A percentile compares a stretch with the other conserved stretches of the same genome.
phyloP scores from a whole-genome alignment of 306 rosid species.

The Ormosia semicastrata region DNA sequence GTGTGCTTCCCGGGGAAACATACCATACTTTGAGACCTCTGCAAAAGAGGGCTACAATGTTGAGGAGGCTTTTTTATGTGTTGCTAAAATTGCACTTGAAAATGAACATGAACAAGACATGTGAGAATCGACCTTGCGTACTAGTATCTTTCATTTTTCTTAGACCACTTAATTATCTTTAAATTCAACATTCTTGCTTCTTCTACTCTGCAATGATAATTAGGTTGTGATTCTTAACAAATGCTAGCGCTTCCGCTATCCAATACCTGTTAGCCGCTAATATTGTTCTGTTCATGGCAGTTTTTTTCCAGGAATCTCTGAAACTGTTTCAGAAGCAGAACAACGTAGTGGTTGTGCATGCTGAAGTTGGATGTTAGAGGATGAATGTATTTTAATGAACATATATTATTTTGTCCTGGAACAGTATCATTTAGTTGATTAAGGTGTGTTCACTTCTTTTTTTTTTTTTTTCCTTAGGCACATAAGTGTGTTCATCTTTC shows the following conservation, averaged over 20 bases:
- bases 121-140: slow-evolving; percentile 37
- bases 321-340: slow-evolving; percentile 68
- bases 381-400: slow-evolving; percentile 8
- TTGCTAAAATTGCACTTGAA: slow-evolving; percentile 59
- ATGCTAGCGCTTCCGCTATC: neutral
- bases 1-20: slow-evolving; percentile 76
- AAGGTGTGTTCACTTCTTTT: neutral
- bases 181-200: neutral
- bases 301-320: slow-evolving; percentile 74
- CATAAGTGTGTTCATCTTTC: neutral
- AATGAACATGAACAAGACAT: slow-evolving; percentile 67
- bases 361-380: slow-evolving; percentile 23
- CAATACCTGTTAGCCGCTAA: neutral
- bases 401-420: neutral
- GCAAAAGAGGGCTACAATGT: slow-evolving; percentile 76
- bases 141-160: neutral
- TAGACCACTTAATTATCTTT: neutral
- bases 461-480: neutral
- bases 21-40: slow-evolving; percentile 88
- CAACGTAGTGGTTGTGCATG: slow-evolving; percentile 79
- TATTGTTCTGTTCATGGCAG: slow-evolving; percentile 38
- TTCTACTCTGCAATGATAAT: neutral
- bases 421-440: neutral
- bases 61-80: slow-evolving; percentile 71
- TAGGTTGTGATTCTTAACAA: neutral